Evolutionary conservation across 176 grass and related monocot species (phyloP), one percentile per base, ranked within the genome.

Genomic region (Microstegium vimineum): DNA sequence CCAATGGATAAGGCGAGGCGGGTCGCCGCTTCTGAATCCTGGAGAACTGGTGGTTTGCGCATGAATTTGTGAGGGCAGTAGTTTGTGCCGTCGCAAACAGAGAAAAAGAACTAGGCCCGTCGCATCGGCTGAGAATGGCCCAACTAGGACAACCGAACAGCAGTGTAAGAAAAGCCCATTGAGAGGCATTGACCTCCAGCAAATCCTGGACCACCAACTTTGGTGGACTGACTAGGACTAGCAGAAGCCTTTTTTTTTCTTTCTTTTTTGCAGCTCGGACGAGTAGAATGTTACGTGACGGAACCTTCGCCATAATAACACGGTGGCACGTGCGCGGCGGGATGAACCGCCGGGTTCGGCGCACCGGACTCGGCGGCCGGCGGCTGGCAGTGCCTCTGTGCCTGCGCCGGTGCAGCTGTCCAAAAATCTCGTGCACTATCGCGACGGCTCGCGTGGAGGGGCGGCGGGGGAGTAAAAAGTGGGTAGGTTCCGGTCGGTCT

Each of bases 401-500:
- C n/a, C n/a, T n/a, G n/a, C n/a, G n/a, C n/a, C n/a, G n/a, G n/a
- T n/a, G n/a, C n/a, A n/a, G n/a, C n/a, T n/a, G n/a, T n/a, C n/a
- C 20, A 0, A 30, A 43, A 23, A 77, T 61, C 35, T 5, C 20
- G 27, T 13, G 0, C 27, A 43, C 73, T 36, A 77, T 60, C 18
- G 62, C 82, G 73, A 59, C 66, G 83, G 2, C 51, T 84, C 52
- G 14, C 66, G 25, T 79, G 83, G 40, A 1, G 52, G 68, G 52
- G 18, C 23, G 56, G 3, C 43, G 12, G 45, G 4, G 69, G 16
- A 40, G 31, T 62, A 62, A 79, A 79, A 79, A 40, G 1, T 2
- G 1, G 83, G 66, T 52, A 40, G 75, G 83, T 85, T 51, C 14
- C 40, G 38, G 75, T 85, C 83, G 76, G 41, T 79, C 35, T 73